Evolutionary conservation across 2,329 filamentous ascomycete species (phyloP).

Genomic region (Fusarium succisae): DNA sequence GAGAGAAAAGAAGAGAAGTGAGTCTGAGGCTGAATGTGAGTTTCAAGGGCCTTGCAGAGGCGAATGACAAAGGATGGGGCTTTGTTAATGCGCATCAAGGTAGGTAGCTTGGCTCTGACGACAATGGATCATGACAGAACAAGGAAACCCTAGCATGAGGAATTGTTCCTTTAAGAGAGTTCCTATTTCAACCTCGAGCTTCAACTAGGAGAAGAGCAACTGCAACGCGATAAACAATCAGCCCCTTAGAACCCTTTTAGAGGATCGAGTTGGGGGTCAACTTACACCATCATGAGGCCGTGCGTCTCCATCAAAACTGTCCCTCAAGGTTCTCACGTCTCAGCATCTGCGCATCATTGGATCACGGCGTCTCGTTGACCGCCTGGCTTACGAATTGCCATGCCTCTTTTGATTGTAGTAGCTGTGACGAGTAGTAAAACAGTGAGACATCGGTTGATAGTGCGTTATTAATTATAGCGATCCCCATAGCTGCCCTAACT

Average conservation of each 20-base stretch:
- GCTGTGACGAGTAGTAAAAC: neutral
- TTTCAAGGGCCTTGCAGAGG: neutral
- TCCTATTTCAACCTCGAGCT: neutral
- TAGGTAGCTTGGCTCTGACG: neutral
- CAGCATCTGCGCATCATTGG: slow-evolving; percentile 30
- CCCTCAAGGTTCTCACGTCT: slow-evolving; percentile 44
- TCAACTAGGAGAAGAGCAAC: neutral
- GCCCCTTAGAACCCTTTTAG: neutral
- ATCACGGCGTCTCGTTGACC: slow-evolving; percentile 22
- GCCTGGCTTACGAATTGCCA: slow-evolving; percentile 29
- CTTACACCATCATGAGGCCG: slow-evolving; percentile 19
- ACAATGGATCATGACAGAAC: neutral
- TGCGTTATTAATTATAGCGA: slow-evolving; percentile 1
- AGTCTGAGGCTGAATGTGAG: neutral
- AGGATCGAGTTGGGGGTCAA: slow-evolving; percentile 22
- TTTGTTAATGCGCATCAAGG: neutral
- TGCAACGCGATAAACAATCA: neutral
- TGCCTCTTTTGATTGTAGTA: slow-evolving; percentile 1
- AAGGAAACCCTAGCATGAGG: neutral
- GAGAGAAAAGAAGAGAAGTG: neutral
- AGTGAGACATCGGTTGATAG: slow-evolving; percentile 3
- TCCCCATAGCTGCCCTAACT: neutral
- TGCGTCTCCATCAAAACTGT: slow-evolving; percentile 27
- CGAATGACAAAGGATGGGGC: slow-evolving; percentile 5
- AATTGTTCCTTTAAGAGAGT: slow-evolving; percentile 1